Base-by-base conservation (phyloP, 208 protist genomes). In the Acanthamoeba rhysodes region DNA sequence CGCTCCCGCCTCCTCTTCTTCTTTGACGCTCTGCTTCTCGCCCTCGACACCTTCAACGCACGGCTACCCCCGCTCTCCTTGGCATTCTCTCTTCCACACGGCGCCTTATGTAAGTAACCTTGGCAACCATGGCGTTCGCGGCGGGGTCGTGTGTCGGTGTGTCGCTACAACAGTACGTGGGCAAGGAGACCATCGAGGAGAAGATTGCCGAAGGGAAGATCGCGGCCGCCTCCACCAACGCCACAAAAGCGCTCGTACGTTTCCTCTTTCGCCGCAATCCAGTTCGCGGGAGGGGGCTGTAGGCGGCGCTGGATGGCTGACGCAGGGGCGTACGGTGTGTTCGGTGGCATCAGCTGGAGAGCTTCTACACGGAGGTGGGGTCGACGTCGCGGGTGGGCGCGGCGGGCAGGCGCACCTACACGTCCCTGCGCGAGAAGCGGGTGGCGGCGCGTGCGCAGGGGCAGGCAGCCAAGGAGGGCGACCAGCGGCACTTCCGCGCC, bases 301-400 rank as follows among this genome's bases (percentile, higher is more conserved):
- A 7, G 50, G 50, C 0, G 50, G 3, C 50, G 50, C 16, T 57
- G 50, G 50, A 20, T 57, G 50, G 12, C 50, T 57, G 37, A 41
- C 37, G 37, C 37, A 41, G 2, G 9, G 2, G 50, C 50, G 50
- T 18, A 7, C 10, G 12, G 50, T 57, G 50, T 18, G 50, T 57
- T 10, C 16, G 50, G 9, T 10, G 12, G 50, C 14, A 18, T 7
- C 34, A 76, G 57, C 32, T 93, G 34, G 87, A 93, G 87, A 93
- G 87, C 87, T 93, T 93, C 62, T 93, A 93, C 64, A 93, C 87
- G 18, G 87, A 93, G 16, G 87, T 74, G 24, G 80, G 80, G 14
- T 66, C 80, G 10, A 34, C 80, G 18, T 88, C 80, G 45, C 80
- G 80, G 18, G 53, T 27, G 29, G 53, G 53, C 27, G 80, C 80